Conservation (phyloP, 2,329 filamentous ascomycete species). For the Penicillium rolfsii region DNA sequence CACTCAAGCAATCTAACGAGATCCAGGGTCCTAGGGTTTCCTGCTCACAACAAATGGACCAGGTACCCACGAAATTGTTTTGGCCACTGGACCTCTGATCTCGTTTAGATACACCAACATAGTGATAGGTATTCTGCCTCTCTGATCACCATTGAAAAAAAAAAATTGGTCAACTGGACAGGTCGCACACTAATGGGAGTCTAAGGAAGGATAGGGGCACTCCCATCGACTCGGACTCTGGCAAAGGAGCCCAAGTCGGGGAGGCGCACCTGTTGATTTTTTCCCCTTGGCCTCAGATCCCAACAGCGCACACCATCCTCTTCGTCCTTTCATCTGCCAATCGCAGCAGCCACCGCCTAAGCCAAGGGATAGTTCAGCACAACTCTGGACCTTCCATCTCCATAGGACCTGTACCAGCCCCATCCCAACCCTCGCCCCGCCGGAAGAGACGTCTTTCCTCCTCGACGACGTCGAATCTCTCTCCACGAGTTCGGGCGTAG, state of each 20-base stretch:
- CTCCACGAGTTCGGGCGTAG: constrained; percentile 31
- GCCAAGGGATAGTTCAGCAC: constrained; percentile 8
- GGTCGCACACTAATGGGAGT: not conserved
- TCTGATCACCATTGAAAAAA: not conserved
- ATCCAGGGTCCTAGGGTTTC: not conserved
- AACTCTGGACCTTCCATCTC: constrained; percentile 30
- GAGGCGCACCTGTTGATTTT: not conserved
- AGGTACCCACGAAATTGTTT: not conserved
- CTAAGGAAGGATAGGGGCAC: not conserved
- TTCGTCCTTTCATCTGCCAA: too few species aligned
- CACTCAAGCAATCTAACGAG: not conserved
- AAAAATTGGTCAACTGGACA: not conserved
- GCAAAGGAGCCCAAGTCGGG: not conserved
- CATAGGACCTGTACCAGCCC: constrained; percentile 34
- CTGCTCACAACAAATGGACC: not conserved
- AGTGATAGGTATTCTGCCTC: not conserved
- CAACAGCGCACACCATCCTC: not conserved
- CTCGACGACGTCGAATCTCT: constrained; percentile 33
- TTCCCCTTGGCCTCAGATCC: not conserved
- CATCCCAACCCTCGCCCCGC: constrained; percentile 43
- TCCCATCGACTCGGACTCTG: not conserved
- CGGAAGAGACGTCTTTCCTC: constrained; percentile 33
- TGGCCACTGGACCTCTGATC: constrained; percentile 16
- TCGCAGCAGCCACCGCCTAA: not conserved
- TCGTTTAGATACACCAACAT: not conserved